phyloP scores from a whole-genome alignment of 345 rosid genomes.

The Noccaea caerulescens region DNA sequence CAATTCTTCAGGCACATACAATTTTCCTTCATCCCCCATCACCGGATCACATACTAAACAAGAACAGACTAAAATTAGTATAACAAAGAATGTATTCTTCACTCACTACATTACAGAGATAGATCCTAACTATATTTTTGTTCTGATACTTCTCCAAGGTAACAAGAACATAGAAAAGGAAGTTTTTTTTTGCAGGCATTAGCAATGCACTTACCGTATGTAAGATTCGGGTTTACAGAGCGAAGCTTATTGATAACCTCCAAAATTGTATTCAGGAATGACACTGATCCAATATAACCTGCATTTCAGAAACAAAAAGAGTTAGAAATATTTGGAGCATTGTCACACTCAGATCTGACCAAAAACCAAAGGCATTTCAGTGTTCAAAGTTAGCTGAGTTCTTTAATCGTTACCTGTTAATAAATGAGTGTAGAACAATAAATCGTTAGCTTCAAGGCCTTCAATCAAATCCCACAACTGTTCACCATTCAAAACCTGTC shows the following conservation, averaged over 20 bases:
- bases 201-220: conserved; percentile 63
- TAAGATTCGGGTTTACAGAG: conserved; percentile 75
- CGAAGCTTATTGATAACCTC: conserved; percentile 89
- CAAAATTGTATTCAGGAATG: conserved; percentile 75
- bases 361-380: neutral
- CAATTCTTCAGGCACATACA: conserved; percentile 87
- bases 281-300: conserved; percentile 99
- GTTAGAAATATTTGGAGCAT: neutral
- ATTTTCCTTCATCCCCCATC: conserved; percentile 98
- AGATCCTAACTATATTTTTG: conserved; percentile 1
- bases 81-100: neutral
- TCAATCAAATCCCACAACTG: conserved; percentile 85
- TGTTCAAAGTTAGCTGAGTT: neutral
- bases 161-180: neutral
- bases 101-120: neutral
- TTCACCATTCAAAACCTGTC: conserved; percentile 91
- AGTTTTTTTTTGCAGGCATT: neutral
- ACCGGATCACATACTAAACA: conserved; percentile 97
- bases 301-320: conserved; percentile 24
- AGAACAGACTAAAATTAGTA: conserved; percentile 31
- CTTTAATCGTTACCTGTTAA: conserved; percentile 65
- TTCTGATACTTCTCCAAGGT: conserved; percentile 14
- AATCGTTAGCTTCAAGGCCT: conserved; percentile 87
- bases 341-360: conserved; percentile 3
- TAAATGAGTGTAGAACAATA: conserved; percentile 86